Evolutionary conservation across 441 rosid genomes (phyloP), one percentile per base, ranked within the genome.

Genomic region (Flueggea neowawraea): DNA sequence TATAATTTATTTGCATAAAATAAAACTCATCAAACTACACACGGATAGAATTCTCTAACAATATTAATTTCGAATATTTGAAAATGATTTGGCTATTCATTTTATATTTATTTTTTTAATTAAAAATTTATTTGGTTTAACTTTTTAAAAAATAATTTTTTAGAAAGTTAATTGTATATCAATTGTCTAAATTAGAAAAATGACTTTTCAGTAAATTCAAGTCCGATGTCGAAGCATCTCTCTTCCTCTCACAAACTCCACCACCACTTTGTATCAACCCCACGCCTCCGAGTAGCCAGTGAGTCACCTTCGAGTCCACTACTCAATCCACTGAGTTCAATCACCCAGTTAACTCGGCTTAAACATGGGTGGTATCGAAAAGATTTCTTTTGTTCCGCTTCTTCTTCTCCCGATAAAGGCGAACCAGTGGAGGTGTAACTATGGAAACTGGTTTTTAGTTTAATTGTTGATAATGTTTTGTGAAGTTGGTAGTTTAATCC

Each of bases 361-460:
- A 60, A 72, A 47, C 45, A 57, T 43, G 10, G 16, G 11, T 78
- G 69, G 50, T 67, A 69, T 54, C 82, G 64, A 39, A 79, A 88
- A 55, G 92, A 76, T 53, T 85, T 81, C 76, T 95, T 86, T 79
- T 95, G 94, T 81, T 88, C 97, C 4, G 86, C 76, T 67, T 76
- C 82, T 4, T 50, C 62, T 54, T 71, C 61, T 22, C 28, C 28
- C 28, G 28, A 22, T 10, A 84, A 91, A 90, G 99, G 89, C 28
- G 28, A 2, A 22, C 28, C 28, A 22, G 28, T 22, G 28, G 28
- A 22, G 28, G 28, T 22, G 28, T 22, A 22, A 22, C 28, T 22
- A 22, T 22, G 28, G 28, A 22, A 22, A 22, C 28, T 22, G 28
- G 28, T 22, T 22, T 22, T 22, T 22, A 22, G 64, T 22, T 22